Percentiles rank a stretch among this genome's conserved stretches.
Conservation (phyloP, 768 basidiomycete genomes). For the Erythrobasidium yunnanense region DNA sequence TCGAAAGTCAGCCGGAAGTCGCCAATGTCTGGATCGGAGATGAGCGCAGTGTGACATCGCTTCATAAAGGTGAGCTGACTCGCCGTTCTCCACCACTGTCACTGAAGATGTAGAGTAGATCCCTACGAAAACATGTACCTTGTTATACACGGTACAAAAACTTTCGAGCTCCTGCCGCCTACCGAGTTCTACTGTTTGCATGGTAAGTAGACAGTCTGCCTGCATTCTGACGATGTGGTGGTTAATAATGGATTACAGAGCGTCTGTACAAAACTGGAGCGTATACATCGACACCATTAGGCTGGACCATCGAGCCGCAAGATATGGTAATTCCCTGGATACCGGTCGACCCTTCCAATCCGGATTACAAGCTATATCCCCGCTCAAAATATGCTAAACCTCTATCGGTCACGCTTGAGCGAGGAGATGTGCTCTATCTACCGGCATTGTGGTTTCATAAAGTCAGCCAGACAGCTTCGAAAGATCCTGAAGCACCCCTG, state of each 20-base stretch:
- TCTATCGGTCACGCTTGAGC: constrained; percentile 54
- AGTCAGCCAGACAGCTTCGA: constrained; percentile 55
- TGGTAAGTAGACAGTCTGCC: constrained; percentile 47
- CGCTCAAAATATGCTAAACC: constrained; percentile 50
- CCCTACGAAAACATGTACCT: constrained; percentile 91
- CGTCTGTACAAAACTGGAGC: not conserved
- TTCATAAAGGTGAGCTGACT: constrained; percentile 61
- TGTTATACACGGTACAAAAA: constrained; percentile 70
- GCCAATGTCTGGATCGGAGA: constrained; percentile 90
- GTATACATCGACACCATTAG: not conserved
- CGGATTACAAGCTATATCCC: constrained; percentile 26
- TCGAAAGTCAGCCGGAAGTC: constrained; percentile 64
- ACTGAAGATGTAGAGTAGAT: too few species aligned
- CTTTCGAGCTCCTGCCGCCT: constrained; percentile 75
- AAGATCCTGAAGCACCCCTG: constrained; percentile 43
- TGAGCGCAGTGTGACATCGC: constrained; percentile 61
- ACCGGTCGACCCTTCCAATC: constrained; percentile 56
- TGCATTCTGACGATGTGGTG: not conserved
- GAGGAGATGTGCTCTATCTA: constrained; percentile 73
- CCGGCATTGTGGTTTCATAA: constrained; percentile 94
- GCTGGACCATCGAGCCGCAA: not conserved
- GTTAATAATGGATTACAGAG: not conserved
- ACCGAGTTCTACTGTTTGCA: constrained; percentile 73
- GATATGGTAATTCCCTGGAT: constrained; percentile 60
- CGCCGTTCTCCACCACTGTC: too few species aligned